Conservation (phyloP, 495 filamentous ascomycete genomes). For the Cetradonia linearis region DNA sequence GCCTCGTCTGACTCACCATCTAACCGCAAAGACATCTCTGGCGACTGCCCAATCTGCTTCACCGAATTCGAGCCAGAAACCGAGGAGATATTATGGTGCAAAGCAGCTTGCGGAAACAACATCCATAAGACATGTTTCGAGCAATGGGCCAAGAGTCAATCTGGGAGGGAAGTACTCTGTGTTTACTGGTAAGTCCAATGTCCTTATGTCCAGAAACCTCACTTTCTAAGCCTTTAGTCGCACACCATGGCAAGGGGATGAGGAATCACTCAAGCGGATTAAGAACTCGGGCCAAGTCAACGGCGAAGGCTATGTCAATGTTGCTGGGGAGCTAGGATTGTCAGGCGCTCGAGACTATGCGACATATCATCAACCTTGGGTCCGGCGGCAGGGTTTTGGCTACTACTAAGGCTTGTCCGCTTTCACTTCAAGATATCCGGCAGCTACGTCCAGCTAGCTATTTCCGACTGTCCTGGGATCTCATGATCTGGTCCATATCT, state of each 20-base stretch:
- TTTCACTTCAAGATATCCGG: neutral
- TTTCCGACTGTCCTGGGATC: neutral
- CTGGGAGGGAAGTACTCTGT: conserved; percentile 47
- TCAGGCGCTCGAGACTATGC: conserved; percentile 42
- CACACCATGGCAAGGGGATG: conserved; percentile 49
- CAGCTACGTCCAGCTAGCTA: neutral
- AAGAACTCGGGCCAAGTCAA: conserved; percentile 33
- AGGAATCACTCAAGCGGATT: conserved; percentile 38
- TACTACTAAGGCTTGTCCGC: neutral
- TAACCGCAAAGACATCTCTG: conserved; percentile 54
- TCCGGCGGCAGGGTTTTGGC: conserved; percentile 21
- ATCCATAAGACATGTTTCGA: conserved; percentile 64
- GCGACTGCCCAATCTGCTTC: conserved; percentile 75
- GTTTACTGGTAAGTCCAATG: conserved; percentile 46
- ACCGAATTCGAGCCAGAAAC: conserved; percentile 48
- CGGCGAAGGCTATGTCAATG: conserved; percentile 56
- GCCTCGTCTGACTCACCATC: conserved; percentile 25
- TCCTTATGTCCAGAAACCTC: neutral
- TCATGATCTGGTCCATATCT: neutral
- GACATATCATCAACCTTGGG: conserved; percentile 37
- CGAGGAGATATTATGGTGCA: conserved; percentile 60
- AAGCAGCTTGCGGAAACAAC: conserved; percentile 66
- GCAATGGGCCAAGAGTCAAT: conserved; percentile 54
- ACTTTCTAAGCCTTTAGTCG: conserved; percentile 34
- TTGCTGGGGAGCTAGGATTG: conserved; percentile 52